Evolutionary conservation across 805 yeast genomes (phyloP), one percentile per base, ranked within the genome.

Genomic region (Yarrowia sp.): DNA sequence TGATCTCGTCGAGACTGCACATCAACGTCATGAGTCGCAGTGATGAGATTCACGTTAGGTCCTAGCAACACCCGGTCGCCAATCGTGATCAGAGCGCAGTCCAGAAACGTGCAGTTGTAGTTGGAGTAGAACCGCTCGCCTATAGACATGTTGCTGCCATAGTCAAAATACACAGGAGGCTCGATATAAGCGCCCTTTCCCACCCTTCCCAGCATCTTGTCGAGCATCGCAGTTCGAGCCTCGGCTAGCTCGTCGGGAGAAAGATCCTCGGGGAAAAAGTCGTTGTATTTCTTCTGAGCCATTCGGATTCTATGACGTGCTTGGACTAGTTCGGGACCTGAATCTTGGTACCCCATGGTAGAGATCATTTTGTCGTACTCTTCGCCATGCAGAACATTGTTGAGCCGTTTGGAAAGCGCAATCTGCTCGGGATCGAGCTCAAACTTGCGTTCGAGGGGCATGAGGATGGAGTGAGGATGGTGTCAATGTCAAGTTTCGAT

Each of bases 1-100:
- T 82, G 85, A 1, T 73, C 70, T 9, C 74, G 69, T 69, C 90
- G 78, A 67, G 76, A 76, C n/a, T 76, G 70, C 0, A 86, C 83
- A 68, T 86, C 88, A 5, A 83, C 74, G 0, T 89, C 89, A 73
- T 89, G 94, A 0, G 88, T 83, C 0, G 92, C 92, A 1, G 91
- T 84, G 38, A 83, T 78, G 56, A 89, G 78, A 2, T 84, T 79
- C 8, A 85, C 87, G 73, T 85, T 85, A 35, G 94, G 93, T 0
- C 91, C 94, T 40, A 86, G 73, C 80, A 85, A 72, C 16, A 85
- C 88, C 67, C 83, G 74, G 72, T 86, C 82, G 8, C 94, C 93
- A 69, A 89, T 82, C n/a, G 78, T 82, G 48, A 89, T 86, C 48
- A 86, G 72, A 0, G 89, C 82, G 71, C 87, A 84, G 75, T 89